These are phyloP conservation scores for Ceratocystiopsis brevicomis DNA, from an alignment of 2,329 filamentous ascomycete species.

Conservation along the genomic window DNA sequence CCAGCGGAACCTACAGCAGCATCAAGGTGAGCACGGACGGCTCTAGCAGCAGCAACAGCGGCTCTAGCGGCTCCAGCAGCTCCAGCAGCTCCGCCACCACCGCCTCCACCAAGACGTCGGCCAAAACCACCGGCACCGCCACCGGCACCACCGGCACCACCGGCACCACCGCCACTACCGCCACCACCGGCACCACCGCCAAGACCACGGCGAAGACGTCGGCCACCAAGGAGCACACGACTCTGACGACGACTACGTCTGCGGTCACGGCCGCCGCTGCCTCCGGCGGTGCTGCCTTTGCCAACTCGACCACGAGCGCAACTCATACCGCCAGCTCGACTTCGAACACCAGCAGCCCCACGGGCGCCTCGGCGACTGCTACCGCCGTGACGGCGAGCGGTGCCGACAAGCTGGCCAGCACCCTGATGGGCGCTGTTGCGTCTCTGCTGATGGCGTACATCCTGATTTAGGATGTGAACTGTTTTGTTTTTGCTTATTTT, in stretches of 20 bases:
- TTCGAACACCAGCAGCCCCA: not conserved
- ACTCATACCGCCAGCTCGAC: not conserved
- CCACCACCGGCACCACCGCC: conserved; percentile 9
- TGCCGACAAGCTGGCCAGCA: too few species aligned
- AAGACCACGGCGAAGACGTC: conserved; percentile 13
- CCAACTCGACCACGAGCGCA: not conserved
- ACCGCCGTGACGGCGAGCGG: too few species aligned
- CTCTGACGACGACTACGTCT: not conserved
- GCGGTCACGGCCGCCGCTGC: conserved; percentile 4
- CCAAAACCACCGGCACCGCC: conserved; percentile 7
- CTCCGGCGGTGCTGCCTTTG: conserved; percentile 6
- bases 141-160: conserved; percentile 7
- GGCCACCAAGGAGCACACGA: not conserved
- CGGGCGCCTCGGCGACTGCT: too few species aligned
- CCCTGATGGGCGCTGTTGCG: too few species aligned
- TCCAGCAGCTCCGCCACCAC: conserved; percentile 12
- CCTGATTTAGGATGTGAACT: too few species aligned
- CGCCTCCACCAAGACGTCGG: conserved; percentile 13
- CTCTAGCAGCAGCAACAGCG: conserved; percentile 6
- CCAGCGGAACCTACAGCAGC: conserved; percentile 28
- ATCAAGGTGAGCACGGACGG: conserved; percentile 28
- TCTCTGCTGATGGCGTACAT: too few species aligned
- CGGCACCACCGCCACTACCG: conserved; percentile 11
- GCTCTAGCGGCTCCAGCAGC: conserved; percentile 7
- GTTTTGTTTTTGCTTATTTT: not conserved